phyloP scores from a whole-genome alignment of 371 early-diverging fungal genomes.

The Mucor indicus region DNA sequence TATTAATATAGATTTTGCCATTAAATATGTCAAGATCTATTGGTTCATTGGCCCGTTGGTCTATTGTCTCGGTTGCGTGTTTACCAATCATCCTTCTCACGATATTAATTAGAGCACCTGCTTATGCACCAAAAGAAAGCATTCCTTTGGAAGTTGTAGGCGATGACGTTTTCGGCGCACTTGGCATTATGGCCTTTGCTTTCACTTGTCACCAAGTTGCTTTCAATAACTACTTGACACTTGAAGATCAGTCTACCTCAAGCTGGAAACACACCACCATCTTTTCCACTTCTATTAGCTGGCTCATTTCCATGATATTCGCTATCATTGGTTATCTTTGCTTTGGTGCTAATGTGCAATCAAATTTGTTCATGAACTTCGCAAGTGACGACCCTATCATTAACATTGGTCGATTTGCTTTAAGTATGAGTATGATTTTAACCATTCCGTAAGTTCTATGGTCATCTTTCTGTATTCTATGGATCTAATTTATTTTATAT shows the following conservation, averaged over 20 bases:
- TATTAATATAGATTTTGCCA: constrained; percentile 41
- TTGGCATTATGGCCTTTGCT: constrained; percentile 65
- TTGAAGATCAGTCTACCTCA: constrained; percentile 39
- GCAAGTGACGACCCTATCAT: constrained; percentile 47
- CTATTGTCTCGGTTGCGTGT: constrained; percentile 53
- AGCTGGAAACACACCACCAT: constrained; percentile 48
- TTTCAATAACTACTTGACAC: constrained; percentile 51
- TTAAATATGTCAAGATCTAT: constrained; percentile 53
- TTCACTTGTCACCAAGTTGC: constrained; percentile 61
- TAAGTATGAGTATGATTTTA: constrained; percentile 55
- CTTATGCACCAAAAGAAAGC: constrained; percentile 43
- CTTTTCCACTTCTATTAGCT: constrained; percentile 45
- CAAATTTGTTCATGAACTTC: constrained; percentile 60
- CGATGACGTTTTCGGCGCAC: constrained; percentile 50
- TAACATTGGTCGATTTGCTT: constrained; percentile 53
- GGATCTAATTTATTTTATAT: constrained; percentile 2
- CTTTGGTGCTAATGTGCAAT: constrained; percentile 50
- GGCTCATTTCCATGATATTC: constrained; percentile 53
- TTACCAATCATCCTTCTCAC: constrained; percentile 50
- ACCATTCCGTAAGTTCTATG: constrained; percentile 44
- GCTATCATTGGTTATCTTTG: constrained; percentile 54
- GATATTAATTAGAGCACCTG: constrained; percentile 49
- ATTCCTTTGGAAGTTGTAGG: constrained; percentile 46
- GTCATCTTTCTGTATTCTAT: background rate
- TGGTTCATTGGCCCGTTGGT: constrained; percentile 55